These are phyloP conservation scores for Ploettnerulaceae sp. DNA, from an alignment of 2,329 filamentous ascomycete species.

Conservation along the genomic window DNA sequence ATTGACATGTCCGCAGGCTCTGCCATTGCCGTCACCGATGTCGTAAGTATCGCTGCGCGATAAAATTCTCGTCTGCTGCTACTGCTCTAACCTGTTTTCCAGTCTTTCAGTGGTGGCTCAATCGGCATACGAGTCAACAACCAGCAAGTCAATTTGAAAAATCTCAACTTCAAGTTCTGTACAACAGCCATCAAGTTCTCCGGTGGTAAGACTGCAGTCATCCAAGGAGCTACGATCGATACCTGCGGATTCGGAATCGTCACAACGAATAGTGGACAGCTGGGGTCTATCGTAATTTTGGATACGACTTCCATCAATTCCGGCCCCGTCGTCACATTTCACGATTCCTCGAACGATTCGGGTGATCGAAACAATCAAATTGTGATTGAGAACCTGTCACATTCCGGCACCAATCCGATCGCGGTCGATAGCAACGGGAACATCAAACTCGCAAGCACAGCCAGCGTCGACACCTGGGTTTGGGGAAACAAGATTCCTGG, in stretches of 20 bases:
- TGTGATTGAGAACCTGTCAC: conserved; percentile 11
- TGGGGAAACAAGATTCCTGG: conserved; percentile 10
- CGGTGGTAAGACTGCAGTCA: conserved; percentile 6
- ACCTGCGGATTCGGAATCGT: conserved; percentile 5
- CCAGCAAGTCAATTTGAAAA: conserved; percentile 11
- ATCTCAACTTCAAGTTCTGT: conserved; percentile 11
- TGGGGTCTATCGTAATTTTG: conserved; percentile 4
- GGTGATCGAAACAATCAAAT: neutral
- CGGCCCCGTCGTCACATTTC: neutral
- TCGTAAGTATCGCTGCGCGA: no score
- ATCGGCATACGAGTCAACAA: conserved; percentile 2
- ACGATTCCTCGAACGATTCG: neutral
- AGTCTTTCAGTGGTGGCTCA: conserved; percentile 3
- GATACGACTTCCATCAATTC: conserved; percentile 10
- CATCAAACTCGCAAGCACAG: neutral
- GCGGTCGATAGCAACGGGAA: neutral
- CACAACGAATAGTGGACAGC: conserved; percentile 1
- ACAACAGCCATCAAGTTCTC: conserved; percentile 3
- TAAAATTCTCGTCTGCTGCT: no score
- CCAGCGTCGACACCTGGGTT: conserved; percentile 5
- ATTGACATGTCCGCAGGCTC: conserved; percentile 6
- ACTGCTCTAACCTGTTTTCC: no score
- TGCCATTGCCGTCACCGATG: conserved; percentile 7
- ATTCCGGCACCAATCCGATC: neutral
- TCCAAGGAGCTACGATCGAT: conserved; percentile 8